Evolutionary conservation across 2,329 filamentous ascomycete species (phyloP), one percentile per base, ranked within the genome.

Genomic region (Nemania sp.): DNA sequence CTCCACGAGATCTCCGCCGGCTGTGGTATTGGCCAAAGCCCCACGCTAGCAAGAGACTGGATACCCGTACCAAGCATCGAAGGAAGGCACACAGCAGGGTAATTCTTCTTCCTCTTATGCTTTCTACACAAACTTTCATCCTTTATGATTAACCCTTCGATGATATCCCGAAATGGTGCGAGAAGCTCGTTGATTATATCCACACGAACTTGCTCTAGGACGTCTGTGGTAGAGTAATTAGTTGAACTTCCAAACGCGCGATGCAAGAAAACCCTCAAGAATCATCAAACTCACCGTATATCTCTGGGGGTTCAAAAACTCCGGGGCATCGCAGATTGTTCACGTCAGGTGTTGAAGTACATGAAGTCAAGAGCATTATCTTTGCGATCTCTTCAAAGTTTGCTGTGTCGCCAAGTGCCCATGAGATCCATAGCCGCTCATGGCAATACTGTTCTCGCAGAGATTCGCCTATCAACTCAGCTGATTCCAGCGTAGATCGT

Each of bases 251-350:
- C 26, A 17, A 37, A 41, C 9, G 36, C 23, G n/a, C 5, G 2
- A 31, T 28, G 23, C 1, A 15, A 41, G 20, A 49, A 39, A 6
- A 3, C 12, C 4, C 17, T 36, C 9, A 14, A 44, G 23, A 31
- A 42, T 45, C n/a, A n/a, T n/a, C 19, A 34, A 34, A 52, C 61
- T 54, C 40, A 63, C 61, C 52, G 20, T 62, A 62, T 43, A 63
- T 61, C 22, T 52, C 56, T n/a, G 54, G 57, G 2, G 56, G 57
- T 23, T 62, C 57, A 3, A 44, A 19, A 39, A 51, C 6, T 3
- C 36, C 28, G 19, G 28, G n/a, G 24, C 15, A 40, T 26, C 34
- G 6, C 28, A 60, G 49, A 15, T 52, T 33, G 20, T 46, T 46
- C 12, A 50, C 47, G 0, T 55, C 56, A 5, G 31, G 22, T 12